These are phyloP conservation scores for Selenicereus undatus DNA, from an alignment of 148 eudicot genomes.

Conservation along the genomic window DNA sequence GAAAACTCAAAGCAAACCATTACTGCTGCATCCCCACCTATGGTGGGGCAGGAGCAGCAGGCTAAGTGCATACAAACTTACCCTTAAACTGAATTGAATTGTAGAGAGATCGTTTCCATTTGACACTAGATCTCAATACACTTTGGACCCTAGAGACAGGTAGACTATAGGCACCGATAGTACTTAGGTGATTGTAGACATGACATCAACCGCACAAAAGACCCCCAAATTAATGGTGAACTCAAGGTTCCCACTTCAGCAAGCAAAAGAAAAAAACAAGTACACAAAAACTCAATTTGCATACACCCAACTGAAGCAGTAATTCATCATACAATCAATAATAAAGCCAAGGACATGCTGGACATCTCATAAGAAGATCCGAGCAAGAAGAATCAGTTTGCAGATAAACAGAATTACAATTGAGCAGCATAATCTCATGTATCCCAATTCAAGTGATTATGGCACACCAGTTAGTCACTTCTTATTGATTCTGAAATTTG, in stretches of 20 bases:
- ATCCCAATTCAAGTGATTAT: not conserved
- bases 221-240: not conserved
- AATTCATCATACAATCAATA: no score
- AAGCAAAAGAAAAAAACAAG: no score
- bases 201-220: not conserved
- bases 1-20: not conserved
- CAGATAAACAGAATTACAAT: not conserved
- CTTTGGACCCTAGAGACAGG: not conserved
- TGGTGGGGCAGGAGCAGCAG: not conserved
- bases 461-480: not conserved
- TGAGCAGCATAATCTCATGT: not conserved
- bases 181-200: no score
- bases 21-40: not conserved
- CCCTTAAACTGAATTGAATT: not conserved
- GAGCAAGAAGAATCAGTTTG: not conserved
- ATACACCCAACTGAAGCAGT: no score
- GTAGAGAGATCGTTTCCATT: not conserved
- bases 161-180: not conserved
- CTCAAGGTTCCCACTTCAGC: not conserved
- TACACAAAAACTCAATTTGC: no score
- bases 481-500: no score
- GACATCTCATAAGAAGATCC: not conserved
- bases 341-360: not conserved
- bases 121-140: not conserved
- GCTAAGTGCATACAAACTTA: not conserved